These are phyloP conservation scores for Diplodia intermedia DNA, from an alignment of 2,329 filamentous ascomycete genomes.

Conservation along the genomic window DNA sequence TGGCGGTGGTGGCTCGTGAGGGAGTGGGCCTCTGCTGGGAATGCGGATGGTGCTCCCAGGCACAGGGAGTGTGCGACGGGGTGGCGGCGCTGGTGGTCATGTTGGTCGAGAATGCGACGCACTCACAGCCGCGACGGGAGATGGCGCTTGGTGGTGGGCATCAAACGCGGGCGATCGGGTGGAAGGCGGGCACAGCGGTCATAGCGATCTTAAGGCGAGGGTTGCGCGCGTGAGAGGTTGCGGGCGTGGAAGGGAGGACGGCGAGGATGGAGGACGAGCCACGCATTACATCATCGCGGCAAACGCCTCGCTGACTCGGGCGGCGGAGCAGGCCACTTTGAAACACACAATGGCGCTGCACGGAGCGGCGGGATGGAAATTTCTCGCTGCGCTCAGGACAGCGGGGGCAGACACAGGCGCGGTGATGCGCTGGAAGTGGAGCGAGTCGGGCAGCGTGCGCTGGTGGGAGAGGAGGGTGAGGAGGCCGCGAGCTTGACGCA, in stretches of 20 bases:
- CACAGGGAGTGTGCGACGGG: conserved; percentile 31
- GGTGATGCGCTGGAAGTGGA: conserved; percentile 29
- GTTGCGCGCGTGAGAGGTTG: conserved; percentile 27
- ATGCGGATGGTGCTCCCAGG: conserved; percentile 31
- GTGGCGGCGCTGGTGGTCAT: conserved; percentile 31
- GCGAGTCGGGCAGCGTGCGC: conserved; percentile 18
- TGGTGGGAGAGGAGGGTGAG: conserved; percentile 12
- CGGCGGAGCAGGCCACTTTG: conserved; percentile 26
- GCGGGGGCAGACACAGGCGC: conserved; percentile 10
- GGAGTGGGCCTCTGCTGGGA: conserved; percentile 40
- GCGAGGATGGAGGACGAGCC: conserved; percentile 27
- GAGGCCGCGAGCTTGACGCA: conserved; percentile 22
- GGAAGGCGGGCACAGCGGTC: conserved; percentile 17
- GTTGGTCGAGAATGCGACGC: conserved; percentile 17
- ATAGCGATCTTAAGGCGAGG: conserved; percentile 26
- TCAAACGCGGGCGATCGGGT: conserved; percentile 20
- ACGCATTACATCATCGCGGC: conserved; percentile 30
- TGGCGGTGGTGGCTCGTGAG: conserved; percentile 38
- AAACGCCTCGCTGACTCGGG: conserved; percentile 18
- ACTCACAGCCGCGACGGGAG: conserved; percentile 6
- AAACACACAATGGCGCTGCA: conserved; percentile 22
- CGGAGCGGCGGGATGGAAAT: conserved; percentile 20
- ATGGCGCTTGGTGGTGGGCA: conserved; percentile 11
- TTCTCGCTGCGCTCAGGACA: conserved; percentile 16
- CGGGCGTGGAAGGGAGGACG: conserved; percentile 25